phyloP scores from a whole-genome alignment of 2,329 filamentous ascomycete species.

The Arthrobotrys megalospora region DNA sequence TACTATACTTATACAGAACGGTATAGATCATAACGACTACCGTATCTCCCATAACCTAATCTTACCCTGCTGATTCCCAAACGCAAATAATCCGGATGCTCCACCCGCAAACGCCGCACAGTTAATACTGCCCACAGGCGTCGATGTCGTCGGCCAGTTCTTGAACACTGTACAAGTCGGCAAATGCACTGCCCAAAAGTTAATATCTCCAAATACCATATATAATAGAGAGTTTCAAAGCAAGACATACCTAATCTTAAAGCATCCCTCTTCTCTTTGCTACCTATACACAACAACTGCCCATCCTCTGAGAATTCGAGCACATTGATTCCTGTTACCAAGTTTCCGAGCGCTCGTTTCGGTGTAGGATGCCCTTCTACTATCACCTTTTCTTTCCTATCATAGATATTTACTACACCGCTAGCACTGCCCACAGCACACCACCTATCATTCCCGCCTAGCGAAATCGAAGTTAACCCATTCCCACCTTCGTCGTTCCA shows the following conservation, averaged over 20 bases:
- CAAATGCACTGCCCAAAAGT: conserved; percentile 76
- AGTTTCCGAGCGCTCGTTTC: conserved; percentile 81
- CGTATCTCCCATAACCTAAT: conserved; percentile 92
- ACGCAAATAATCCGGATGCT: conserved; percentile 80
- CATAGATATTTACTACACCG: conserved; percentile 94
- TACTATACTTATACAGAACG: conserved; percentile 32
- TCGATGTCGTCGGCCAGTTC: conserved; percentile 95
- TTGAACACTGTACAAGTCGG: conserved; percentile 93
- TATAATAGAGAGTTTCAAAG: conserved; percentile 63
- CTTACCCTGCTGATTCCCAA: conserved; percentile 90
- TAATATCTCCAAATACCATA: conserved; percentile 60
- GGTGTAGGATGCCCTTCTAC: conserved; percentile 76
- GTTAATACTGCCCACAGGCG: conserved; percentile 83
- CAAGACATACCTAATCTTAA: conserved; percentile 75
- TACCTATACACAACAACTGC: conserved; percentile 88
- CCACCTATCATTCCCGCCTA: conserved; percentile 90
- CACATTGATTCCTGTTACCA: conserved; percentile 86
- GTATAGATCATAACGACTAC: conserved; percentile 68
- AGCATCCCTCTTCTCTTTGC: conserved; percentile 88
- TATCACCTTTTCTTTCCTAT: conserved; percentile 76
- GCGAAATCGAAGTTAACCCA: conserved; percentile 83
- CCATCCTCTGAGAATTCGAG: conserved; percentile 88
- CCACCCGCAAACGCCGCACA: conserved; percentile 77
- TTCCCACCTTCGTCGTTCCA: conserved; percentile 94
- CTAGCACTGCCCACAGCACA: conserved; percentile 87